Evolutionary conservation across 1,284 basidiomycete genomes (phyloP), one percentile per base, ranked within the genome.

Genomic region (Leccinum solheimii): DNA sequence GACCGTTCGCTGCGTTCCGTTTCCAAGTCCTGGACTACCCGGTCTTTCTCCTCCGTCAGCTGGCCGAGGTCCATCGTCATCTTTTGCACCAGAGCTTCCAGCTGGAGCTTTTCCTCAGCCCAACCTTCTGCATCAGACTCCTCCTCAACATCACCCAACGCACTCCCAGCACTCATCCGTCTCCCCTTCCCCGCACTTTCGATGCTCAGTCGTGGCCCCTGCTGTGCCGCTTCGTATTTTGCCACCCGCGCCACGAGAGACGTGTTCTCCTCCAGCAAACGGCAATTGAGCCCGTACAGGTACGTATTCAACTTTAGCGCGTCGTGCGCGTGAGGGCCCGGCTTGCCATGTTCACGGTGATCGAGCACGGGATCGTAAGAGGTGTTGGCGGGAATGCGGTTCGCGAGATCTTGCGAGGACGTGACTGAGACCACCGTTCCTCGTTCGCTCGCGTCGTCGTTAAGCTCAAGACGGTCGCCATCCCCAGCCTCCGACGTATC

Each of bases 391-490:
- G 90, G 86, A 34, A 84, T 86, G 68, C 92, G 87, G 6, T 88
- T 86, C 2, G 90, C 92, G 43, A 95, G 78, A 71, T 95, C 93
- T 64, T 94, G 90, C 23, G 92, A 93, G 1, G 92, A 93, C 3
- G 89, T 83, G 0, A 88, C 91, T 4, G 91, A 93, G 48, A 90
- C 79, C 74, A 90, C 86, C 0, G 90, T 91, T 2, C 78, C 81
- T 36, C 79, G 78, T 56, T 86, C 85, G 8, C 65, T 69, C n/a
- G 72, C 74, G 32, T 78, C 76, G 49, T 71, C 68, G 11, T 38
- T 53, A 0, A 13, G 19, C 19, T 48, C 45, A 21, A 48, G 21
- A 64, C 58, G 7, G 67, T 60, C 60, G 1, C 57, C 62, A 1
- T 67, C 71, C 0, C 61, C 66, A n/a, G 52, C 56, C 50, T 68